Base-by-base conservation (phyloP, 208 protist genomes). In the Sergeia podlipaevii region DNA sequence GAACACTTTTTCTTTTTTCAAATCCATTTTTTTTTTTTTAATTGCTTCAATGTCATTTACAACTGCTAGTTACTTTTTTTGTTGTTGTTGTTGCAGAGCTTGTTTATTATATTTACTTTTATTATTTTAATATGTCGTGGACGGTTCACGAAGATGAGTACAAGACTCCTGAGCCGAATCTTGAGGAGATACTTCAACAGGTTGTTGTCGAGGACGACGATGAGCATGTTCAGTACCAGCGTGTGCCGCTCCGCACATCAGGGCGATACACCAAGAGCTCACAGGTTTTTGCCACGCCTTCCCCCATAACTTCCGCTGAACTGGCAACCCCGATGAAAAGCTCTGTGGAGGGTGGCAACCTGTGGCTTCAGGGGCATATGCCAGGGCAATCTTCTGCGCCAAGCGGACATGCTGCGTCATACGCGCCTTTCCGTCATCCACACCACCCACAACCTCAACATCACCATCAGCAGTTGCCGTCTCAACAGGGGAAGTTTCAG, bases 91-190 rank as follows among this genome's bases (percentile, higher is more conserved):
- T 38, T 38, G 11, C 11, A 38, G 44, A n/a, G 45, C 36, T 29
- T 58, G 36, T 8, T 2, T 48, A 33, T 66, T 43, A 18, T 65
- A 33, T 30, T 18, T 23, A 23, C 33, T 58, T 57, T 45, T 52
- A 28, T n/a, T n/a, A n/a, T n/a, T n/a, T n/a, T 41, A 44, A 27
- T 23, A 75, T 80, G 75, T 72, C 85, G 45, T 94, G 82, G 86
- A 91, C 82, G 41, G 86, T 94, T 42, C 86, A 91, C 47, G 82
- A 94, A 39, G 80, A 94, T 44, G 82, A 89, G 51, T 87, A 87
- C 68, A 80, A 47, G 42, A 68, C 43, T 36, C 65, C 71, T n/a
- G 74, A 71, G 23, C 64, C 53, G 18, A 20, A 46, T 6, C 80
- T 84, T 61, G 20, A 80, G 33, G 56, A 74, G 46, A 77, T 76